Conservation (phyloP, 805 yeast species). For the Kazachstania viticola region DNA sequence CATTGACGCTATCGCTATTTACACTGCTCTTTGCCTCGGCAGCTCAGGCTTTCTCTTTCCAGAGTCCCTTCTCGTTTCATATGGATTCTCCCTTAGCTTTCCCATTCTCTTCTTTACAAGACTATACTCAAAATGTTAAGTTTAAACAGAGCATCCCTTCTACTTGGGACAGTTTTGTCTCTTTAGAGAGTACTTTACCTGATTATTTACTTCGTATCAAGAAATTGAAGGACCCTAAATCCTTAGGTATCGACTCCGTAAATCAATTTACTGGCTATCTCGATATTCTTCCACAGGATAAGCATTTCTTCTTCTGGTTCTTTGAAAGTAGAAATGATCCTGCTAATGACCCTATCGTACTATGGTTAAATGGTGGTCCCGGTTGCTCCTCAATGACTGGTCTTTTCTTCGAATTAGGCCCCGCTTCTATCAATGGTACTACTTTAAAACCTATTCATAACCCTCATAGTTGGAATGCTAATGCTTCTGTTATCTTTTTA, state of each 20-base stretch:
- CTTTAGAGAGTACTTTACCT: conserved; percentile 26
- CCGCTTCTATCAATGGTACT: conserved; percentile 53
- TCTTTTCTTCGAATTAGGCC: conserved; percentile 89
- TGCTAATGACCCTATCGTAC: conserved; percentile 66
- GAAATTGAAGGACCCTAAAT: conserved; percentile 42
- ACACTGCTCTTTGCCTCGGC: too few species aligned
- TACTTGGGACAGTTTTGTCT: conserved; percentile 25
- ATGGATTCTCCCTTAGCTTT: too few species aligned
- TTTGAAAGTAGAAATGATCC: conserved; percentile 87
- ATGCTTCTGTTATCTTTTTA: conserved; percentile 69
- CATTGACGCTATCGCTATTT: too few species aligned
- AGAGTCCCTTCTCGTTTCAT: too few species aligned
- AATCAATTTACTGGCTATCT: conserved; percentile 79
- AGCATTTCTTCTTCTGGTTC: conserved; percentile 77
- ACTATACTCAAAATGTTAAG: too few species aligned
- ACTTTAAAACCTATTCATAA: conserved; percentile 41
- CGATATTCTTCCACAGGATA: conserved; percentile 72
- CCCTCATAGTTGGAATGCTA: conserved; percentile 74
- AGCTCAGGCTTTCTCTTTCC: too few species aligned
- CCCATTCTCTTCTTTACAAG: too few species aligned
- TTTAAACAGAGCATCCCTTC: too few species aligned
- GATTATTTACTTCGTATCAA: conserved; percentile 51
- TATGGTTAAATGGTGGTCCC: conserved; percentile 98
- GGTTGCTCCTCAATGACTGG: conserved; percentile 99
- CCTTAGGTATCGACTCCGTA: conserved; percentile 68